These are phyloP conservation scores for Rubus parviflorus DNA, from an alignment of 306 rosid species.

Conservation along the genomic window DNA sequence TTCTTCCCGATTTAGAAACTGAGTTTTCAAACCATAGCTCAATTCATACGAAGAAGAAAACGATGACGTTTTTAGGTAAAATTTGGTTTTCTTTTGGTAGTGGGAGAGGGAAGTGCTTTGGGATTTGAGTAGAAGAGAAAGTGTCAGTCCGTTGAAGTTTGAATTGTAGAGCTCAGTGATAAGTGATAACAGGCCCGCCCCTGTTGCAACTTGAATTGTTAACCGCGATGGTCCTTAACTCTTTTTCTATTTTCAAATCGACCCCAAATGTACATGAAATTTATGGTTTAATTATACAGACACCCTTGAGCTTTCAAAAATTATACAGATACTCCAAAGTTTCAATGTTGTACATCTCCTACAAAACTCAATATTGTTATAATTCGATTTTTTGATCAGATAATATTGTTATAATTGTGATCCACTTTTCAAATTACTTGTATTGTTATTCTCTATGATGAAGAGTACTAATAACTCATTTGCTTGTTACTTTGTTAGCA, in stretches of 20 bases:
- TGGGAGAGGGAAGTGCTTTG: not conserved
- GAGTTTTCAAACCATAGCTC: not conserved
- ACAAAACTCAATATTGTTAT: too few relatives aligned
- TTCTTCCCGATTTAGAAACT: not conserved
- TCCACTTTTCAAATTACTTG: too few relatives aligned
- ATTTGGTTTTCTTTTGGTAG: not conserved
- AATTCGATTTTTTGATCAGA: too few relatives aligned
- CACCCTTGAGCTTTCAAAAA: not conserved
- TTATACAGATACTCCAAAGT: not conserved
- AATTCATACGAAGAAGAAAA: not conserved
- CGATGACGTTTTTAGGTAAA: not conserved
- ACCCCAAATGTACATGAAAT: not conserved
- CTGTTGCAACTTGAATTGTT: not conserved
- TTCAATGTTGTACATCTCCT: too few relatives aligned
- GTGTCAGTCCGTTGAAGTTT: conserved; percentile 7
- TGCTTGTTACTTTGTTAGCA: too few relatives aligned
- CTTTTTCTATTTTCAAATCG: not conserved
- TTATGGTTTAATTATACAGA: not conserved
- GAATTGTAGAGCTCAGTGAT: conserved; percentile 2
- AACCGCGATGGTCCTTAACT: not conserved
- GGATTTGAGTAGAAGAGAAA: conserved; percentile 6
- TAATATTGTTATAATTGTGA: too few relatives aligned
- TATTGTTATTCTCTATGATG: too few relatives aligned
- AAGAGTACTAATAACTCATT: too few relatives aligned
- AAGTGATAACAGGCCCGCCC: conserved; percentile 12